These are phyloP conservation scores for Strigomonas culicis DNA, from an alignment of 208 protist genomes.

Conservation along the genomic window DNA sequence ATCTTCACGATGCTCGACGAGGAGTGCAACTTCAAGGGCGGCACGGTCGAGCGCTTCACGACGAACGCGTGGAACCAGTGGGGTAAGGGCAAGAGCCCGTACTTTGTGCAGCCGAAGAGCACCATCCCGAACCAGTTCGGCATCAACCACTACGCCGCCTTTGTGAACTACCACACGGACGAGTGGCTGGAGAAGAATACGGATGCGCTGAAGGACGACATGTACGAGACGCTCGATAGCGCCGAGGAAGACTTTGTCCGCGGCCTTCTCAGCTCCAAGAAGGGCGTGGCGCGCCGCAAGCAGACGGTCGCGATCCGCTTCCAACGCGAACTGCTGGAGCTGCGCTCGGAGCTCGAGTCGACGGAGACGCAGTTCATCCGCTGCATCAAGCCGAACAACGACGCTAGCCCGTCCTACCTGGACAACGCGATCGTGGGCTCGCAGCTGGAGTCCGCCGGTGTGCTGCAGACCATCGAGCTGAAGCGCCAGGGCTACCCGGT, in stretches of 20 bases:
- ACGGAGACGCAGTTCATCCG: slow-evolving; percentile 93
- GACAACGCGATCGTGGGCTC: slow-evolving; percentile 76
- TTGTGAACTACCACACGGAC: slow-evolving; percentile 82
- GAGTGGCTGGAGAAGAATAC: slow-evolving; percentile 93
- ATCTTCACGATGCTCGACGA: slow-evolving; percentile 92
- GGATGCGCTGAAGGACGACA: slow-evolving; percentile 85
- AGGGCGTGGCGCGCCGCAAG: slow-evolving; percentile 39
- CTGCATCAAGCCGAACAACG: slow-evolving; percentile 92
- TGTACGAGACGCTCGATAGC: slow-evolving; percentile 41
- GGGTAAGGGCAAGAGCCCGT: slow-evolving; percentile 33
- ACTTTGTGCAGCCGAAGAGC: slow-evolving; percentile 83
- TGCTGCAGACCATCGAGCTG: slow-evolving; percentile 89
- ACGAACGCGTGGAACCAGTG: slow-evolving; percentile 70
- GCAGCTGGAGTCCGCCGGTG: slow-evolving; percentile 89
- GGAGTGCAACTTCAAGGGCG: slow-evolving; percentile 82
- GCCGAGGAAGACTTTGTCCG: slow-evolving; percentile 61
- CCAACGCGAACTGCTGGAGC: slow-evolving; percentile 63
- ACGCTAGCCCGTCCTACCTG: slow-evolving; percentile 49
- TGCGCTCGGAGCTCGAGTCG: slow-evolving; percentile 75
- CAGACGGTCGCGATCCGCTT: slow-evolving; percentile 84
- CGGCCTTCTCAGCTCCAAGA: slow-evolving; percentile 48
- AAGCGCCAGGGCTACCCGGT: slow-evolving; percentile 90
- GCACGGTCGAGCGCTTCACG: slow-evolving; percentile 64
- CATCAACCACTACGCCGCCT: slow-evolving; percentile 89
- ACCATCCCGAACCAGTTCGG: slow-evolving; percentile 87